Base-by-base conservation (phyloP, 305 asterid genomes). In the Rubia tinctorum region DNA sequence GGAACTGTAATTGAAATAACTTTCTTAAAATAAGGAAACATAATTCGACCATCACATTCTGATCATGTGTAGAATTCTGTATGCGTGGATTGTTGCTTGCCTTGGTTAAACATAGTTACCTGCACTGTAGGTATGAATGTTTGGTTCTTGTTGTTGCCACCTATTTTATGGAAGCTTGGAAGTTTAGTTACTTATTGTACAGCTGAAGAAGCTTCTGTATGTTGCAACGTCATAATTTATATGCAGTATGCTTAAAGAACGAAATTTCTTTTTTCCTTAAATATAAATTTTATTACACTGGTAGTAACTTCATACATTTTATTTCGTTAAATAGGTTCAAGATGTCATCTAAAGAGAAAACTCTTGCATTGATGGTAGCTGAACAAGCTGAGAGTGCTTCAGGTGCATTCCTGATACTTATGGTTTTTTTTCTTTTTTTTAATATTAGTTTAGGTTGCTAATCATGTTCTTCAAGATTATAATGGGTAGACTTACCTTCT, bases 401-500 rank as follows among this genome's bases (percentile, higher is more conserved):
- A 88, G 93, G 96, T 90, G 76, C 69, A 53, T 17, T 0, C n/a
- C 7, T 53, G 9, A 17, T 11, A 53, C 60, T 53, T 7, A 3
- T 53, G n/a, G 23, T 25, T 53, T 17, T 18, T 53, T 53, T 2
- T 18, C 2, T 3, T 53, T 17, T 53, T 20, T 10, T 53, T 17
- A 53, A 5, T 53, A 53, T 15, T 5, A 6, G 59, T 1, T 15
- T 53, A 53, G 10, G 59, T 53, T 53, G n/a, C 20, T 53, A 6
- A 51, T 15, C 0, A 0, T 18, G 9, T 8, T 51, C 59, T 18
- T 47, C n/a, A 13, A 47, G 55, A 6, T 4, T 1, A 34, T 34
- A 34, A 34, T 34, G 39, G 39, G 39, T 34, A 34, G 39, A 27
- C 39, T 34, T 34, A 34, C 5, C 39, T 34, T 3, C 39, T 2